Evolutionary conservation across 1,284 basidiomycete genomes (phyloP), one percentile per base, ranked within the genome.

Genomic region (Papiliotrema flavescens): DNA sequence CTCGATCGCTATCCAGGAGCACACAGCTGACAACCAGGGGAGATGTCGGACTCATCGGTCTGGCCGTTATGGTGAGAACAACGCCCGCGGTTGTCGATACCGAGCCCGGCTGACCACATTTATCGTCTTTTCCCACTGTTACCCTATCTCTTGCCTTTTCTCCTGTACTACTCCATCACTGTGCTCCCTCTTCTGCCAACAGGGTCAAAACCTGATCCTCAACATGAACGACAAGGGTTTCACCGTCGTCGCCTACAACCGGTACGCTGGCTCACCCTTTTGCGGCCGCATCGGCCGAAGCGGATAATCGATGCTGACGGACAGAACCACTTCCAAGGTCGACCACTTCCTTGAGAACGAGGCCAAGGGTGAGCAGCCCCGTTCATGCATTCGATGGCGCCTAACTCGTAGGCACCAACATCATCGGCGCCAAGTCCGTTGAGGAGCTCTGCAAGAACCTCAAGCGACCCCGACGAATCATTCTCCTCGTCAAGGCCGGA

Each of bases 221-320:
- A 96, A 96, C 83, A 96, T 96, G 89, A 94, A 94, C 77, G 95
- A 98, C 84, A 98, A 98, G 81, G 96, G 96, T 51, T 98, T 93
- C 82, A 93, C 80, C 64, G 96, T 98, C 69, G 87, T 91, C 65
- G 93, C 91, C 23, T 98, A 89, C 83, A 99, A 99, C 83, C 89
- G 95, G 73, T 75, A 45, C 57, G 73, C 61, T 22, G 28, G 11
- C 28, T 32, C 6, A 32, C 28, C 28, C 28, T 6, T 11, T 32
- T 32, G 15, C 41, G 19, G n/a, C 34, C 20, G 20, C 39, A 32
- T 49, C 44, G 20, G 44, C 41, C 24, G 28, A 51, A 37, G 17
- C 34, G 26, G 28, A 36, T 24, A 6, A 28, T 14, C 20, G 17
- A 9, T 45, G 51, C 55, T 53, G 59, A 42, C n/a, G 13, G 24